Base-by-base conservation (phyloP, 129 eudicot species). In the Tagetes erecta region DNA sequence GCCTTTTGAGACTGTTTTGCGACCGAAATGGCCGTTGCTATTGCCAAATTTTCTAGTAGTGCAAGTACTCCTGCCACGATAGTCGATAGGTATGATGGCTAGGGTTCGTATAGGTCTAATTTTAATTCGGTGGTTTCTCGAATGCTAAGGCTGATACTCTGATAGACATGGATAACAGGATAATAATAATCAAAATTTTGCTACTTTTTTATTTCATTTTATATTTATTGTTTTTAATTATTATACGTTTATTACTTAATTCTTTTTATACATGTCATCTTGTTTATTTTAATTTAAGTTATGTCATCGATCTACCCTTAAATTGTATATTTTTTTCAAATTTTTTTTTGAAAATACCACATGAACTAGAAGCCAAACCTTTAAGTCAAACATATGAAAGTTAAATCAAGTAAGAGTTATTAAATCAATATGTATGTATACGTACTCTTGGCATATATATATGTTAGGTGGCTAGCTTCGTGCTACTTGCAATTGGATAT, bases 381-480 rank as follows among this genome's bases (percentile, higher is more conserved):
- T 2, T 60, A 68, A 49, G 73, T 68, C 60, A 68, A 68, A 51
- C 73, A 47, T n/a, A 68, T 68, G 4, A 68, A 44, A 33, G 13
- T 34, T 68, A 46, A 68, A 46, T 20, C 73, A 46, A 68, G 4
- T 36, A 68, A 6, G 44, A 68, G 44, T 49, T 68, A 68, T 12
- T 33, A 69, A 50, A 53, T 69, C 41, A 13, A 50, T 12, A 36
- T 35, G 60, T 53, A 69, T 49, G 60, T 53, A 33, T 34, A 35
- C 62, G 40, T 36, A 41, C 38, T 69, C 33, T 69, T 12, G 74
- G 62, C 46, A 13, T 20, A 20, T 20, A 13, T 20, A 20, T 20
- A 20, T 4, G 62, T 38, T 69, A 69, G 74, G 31, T 50, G 62
- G 74, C 74, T 69, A 44, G 44, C 73, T 68, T 47, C 59, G 62